Conservation (phyloP, 2,329 filamentous ascomycete species). For the Fusarium redolens region DNA sequence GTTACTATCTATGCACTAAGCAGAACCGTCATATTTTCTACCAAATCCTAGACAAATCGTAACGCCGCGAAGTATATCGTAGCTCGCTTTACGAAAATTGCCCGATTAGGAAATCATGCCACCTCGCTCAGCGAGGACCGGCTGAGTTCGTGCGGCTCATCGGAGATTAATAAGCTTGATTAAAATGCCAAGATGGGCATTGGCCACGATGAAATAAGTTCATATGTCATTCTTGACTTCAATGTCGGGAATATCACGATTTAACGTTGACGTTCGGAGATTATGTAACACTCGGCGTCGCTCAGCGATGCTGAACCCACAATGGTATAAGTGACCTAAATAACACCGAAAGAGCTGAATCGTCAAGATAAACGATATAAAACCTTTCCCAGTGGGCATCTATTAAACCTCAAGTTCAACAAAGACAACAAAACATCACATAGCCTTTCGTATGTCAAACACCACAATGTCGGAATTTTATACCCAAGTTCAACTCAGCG, state of each 20-base stretch:
- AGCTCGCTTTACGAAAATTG: conserved; percentile 1
- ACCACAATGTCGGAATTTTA: not conserved
- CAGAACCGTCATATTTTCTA: accelerated
- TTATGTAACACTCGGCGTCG: not conserved
- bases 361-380: not conserved
- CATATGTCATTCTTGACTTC: not conserved
- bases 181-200: accelerated
- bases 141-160: not conserved
- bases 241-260: not conserved
- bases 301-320: not conserved
- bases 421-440: not conserved
- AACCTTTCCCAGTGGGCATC: accelerated
- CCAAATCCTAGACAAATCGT: not conserved
- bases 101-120: not conserved
- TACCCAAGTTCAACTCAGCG: conserved; percentile 7
- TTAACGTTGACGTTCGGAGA: not conserved
- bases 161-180: not conserved
- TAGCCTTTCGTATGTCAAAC: not conserved
- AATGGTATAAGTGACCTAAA: not conserved
- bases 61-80: not conserved
- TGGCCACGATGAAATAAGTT: accelerated
- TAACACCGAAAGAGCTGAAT: not conserved
- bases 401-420: accelerated
- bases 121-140: conserved; percentile 8
- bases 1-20: not conserved